These are phyloP conservation scores for Aspergillus asperescens DNA, from an alignment of 495 filamentous ascomycete species.

Conservation along the genomic window DNA sequence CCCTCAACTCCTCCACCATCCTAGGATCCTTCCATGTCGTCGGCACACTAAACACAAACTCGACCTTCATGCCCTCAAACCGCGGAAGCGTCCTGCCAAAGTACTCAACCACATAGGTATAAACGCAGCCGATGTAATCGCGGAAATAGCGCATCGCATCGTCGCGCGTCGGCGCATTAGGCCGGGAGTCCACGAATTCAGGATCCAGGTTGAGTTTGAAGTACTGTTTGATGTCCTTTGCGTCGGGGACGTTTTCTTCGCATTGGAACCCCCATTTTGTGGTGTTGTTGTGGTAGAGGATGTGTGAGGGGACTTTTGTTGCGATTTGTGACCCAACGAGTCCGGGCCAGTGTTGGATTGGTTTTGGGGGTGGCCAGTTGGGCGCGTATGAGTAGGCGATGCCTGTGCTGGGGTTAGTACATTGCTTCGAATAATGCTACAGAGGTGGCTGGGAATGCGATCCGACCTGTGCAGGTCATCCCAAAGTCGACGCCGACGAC, in stretches of 20 bases:
- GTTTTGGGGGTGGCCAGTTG: conserved; percentile 44
- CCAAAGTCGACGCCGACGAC: conserved; percentile 57
- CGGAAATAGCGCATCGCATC: conserved; percentile 51
- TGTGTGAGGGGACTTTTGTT: conserved; percentile 53
- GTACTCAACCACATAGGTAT: conserved; percentile 47
- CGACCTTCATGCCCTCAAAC: conserved; percentile 38
- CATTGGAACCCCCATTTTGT: conserved; percentile 53
- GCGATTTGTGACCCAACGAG: conserved; percentile 44
- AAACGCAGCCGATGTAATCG: conserved; percentile 53
- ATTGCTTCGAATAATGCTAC: no score
- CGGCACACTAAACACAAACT: conserved; percentile 63
- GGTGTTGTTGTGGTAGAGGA: conserved; percentile 19
- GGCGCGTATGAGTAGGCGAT: conserved; percentile 48
- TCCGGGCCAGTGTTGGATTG: conserved; percentile 58
- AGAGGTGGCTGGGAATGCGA: no score
- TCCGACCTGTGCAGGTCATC: conserved; percentile 59
- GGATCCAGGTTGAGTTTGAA: conserved; percentile 60
- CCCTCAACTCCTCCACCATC: conserved; percentile 44
- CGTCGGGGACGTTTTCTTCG: conserved; percentile 38
- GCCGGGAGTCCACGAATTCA: conserved; percentile 30
- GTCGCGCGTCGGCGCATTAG: conserved; percentile 24
- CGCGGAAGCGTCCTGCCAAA: conserved; percentile 36
- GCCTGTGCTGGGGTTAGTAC: no score
- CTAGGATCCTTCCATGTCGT: conserved; percentile 58
- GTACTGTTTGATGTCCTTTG: conserved; percentile 42